These are phyloP conservation scores for Colletotrichum paranaense DNA, from an alignment of 2,329 filamentous ascomycete species.

Conservation along the genomic window DNA sequence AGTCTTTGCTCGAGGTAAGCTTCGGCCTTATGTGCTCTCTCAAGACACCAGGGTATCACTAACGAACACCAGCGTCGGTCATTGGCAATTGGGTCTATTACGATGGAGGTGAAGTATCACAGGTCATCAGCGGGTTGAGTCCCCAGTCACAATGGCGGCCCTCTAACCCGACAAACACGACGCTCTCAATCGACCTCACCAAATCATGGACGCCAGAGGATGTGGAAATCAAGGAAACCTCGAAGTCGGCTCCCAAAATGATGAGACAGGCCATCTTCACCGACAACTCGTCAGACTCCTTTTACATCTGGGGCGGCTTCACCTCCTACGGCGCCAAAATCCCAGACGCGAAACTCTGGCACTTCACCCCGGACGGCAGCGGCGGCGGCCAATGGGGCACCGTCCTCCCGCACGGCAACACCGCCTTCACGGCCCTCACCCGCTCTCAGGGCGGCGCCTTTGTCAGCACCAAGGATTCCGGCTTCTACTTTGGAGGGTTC, in stretches of 20 bases:
- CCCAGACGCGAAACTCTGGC: constrained; percentile 27
- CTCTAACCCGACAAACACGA: constrained; percentile 30
- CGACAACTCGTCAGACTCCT: constrained; percentile 6
- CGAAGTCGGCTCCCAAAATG: constrained; percentile 30
- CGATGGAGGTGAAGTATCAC: constrained; percentile 31
- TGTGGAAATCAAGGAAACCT: constrained; percentile 20
- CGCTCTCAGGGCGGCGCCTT: constrained; percentile 24
- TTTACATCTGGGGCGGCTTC: constrained; percentile 37
- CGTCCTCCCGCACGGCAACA: constrained; percentile 21
- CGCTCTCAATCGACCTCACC: constrained; percentile 35
- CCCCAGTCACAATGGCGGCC: not conserved
- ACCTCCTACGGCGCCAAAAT: constrained; percentile 3
- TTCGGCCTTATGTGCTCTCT: not conserved
- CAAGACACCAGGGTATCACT: not conserved
- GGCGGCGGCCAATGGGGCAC: constrained; percentile 35
- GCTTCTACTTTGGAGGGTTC: constrained; percentile 34
- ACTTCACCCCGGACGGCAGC: constrained; percentile 27
- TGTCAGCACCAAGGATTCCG: constrained; percentile 29
- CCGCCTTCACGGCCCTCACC: constrained; percentile 15
- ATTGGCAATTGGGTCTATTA: constrained; percentile 29
- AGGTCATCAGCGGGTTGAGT: not conserved
- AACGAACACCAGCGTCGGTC: constrained; percentile 16
- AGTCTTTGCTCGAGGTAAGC: constrained; percentile 19
- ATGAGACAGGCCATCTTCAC: constrained; percentile 28
- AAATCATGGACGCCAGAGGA: constrained; percentile 30